These are phyloP conservation scores for Venturia nashicola DNA, from an alignment of 2,329 filamentous ascomycete genomes.

Conservation along the genomic window DNA sequence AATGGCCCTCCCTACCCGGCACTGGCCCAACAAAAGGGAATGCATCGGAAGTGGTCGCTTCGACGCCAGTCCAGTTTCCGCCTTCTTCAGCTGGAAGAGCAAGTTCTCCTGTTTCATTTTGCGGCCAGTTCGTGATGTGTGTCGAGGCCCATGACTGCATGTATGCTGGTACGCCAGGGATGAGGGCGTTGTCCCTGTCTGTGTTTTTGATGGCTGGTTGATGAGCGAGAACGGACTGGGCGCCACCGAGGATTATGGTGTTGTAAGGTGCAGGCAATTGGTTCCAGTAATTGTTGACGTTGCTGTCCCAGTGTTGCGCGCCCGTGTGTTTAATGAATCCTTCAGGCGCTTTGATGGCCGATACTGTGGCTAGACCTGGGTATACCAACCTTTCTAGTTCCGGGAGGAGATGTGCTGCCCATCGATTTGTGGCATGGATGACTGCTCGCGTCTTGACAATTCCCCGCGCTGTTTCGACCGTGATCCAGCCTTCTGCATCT, in stretches of 20 bases:
- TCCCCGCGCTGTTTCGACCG: slow-evolving; percentile 14
- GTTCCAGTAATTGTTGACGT: neutral
- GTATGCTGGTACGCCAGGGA: neutral
- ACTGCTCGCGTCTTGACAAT: slow-evolving; percentile 14
- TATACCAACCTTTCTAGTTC: slow-evolving; percentile 19
- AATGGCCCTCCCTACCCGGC: neutral
- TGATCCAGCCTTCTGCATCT: slow-evolving; percentile 8
- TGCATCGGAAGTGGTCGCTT: neutral
- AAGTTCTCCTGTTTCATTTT: neutral
- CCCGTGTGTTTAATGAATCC: neutral
- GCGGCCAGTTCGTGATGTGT: neutral
- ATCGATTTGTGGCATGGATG: slow-evolving; percentile 24
- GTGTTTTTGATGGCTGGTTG: neutral
- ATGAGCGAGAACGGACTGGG: neutral
- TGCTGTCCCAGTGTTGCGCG: neutral
- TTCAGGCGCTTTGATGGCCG: neutral
- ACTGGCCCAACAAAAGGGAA: neutral
- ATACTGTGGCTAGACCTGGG: neutral
- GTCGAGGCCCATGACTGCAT: neutral
- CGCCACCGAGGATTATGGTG: neutral
- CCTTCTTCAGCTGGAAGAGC: neutral
- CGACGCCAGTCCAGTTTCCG: neutral
- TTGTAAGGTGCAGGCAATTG: neutral
- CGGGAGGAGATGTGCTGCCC: slow-evolving; percentile 19
- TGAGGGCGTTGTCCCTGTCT: neutral